Percentiles rank a stretch among this genome's conserved stretches.
Evolutionary conservation across 2,329 filamentous ascomycete species (phyloP).

Genomic region (Blumeriella jaapii): DNA sequence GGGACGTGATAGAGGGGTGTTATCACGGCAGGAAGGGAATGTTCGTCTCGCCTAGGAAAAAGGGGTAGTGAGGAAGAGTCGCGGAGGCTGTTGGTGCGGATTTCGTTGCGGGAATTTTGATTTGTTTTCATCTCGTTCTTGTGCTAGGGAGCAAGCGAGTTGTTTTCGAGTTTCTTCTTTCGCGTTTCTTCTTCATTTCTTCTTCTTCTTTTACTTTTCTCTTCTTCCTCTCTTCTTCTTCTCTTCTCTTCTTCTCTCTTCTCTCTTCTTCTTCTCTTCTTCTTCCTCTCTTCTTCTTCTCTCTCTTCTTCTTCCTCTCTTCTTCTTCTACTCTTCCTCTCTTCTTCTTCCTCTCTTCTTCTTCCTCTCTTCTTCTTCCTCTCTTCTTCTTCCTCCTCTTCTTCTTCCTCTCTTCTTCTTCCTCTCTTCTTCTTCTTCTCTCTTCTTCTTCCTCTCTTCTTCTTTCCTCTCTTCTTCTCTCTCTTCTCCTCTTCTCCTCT

Average conservation of each 20-base stretch:
- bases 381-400: background rate
- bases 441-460: background rate
- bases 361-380: background rate
- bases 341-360: background rate
- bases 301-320: background rate
- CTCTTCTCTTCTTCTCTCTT: background rate
- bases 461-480: background rate
- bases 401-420: too few relatives aligned
- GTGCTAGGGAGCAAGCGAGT: too few relatives aligned
- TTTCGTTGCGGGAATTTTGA: too few relatives aligned
- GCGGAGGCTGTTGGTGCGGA: too few relatives aligned
- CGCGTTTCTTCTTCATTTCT: background rate
- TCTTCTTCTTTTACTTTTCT: background rate
- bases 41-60: too few relatives aligned
- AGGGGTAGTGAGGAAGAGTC: too few relatives aligned
- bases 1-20: too few relatives aligned
- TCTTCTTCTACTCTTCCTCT: background rate
- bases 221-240: background rate
- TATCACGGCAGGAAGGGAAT: too few relatives aligned
- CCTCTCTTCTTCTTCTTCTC: too few relatives aligned
- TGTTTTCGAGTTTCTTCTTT: background rate
- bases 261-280: background rate
- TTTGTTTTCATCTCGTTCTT: too few relatives aligned
- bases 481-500: background rate
- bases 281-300: background rate